Base-by-base conservation (phyloP, 805 yeast genomes). In the Lachancea meyersii region DNA sequence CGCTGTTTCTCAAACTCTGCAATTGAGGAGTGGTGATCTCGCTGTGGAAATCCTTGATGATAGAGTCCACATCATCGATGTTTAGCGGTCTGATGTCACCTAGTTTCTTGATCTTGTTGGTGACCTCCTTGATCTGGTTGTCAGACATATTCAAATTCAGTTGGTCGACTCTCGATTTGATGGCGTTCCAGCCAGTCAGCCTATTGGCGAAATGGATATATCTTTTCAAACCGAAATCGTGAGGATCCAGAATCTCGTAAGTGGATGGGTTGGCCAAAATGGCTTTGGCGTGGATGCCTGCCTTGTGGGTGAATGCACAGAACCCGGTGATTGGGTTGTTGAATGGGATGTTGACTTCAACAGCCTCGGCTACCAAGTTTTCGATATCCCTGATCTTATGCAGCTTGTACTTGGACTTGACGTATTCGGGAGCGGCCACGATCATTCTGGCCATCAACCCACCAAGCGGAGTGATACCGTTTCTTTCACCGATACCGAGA, bases 371-470 rank as follows among this genome's bases (percentile, higher is more conserved):
- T 53, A 91, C 97, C 64, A 93, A 73, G 68, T 82, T 87, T 70
- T 91, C 98, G 64, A 91, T 73, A 63, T 91, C 97, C 70, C 98
- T 82, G 55, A 91, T 78, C 76, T 91, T 91, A 72, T 89, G 95
- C 55, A 91, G 72, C 73, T 93, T 93, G 73, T 91, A 91, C 72
- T 91, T 91, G 67, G 89, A 78, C 60, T 88, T 72, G 41, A 91
- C 97, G 66, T 91, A 91, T 54, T 91, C 97, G 58, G 97, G 82
- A 71, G 91, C 95, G 48, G 97, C 96, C 48, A 95, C 96, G 62
- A 93, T 87, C 98, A 91, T 91, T 70, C 98, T 80, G 35, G 97
- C 97, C 97, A 91, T 91, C 61, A 91, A 77, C 41, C 96, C 98
- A 58, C 98, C 97, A 52, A 91, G 76, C 46, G 97, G 95, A 31